Percentiles rank a stretch among this genome's conserved stretches.
phyloP scores from a whole-genome alignment of 768 basidiomycete genomes.

The Phaffia australis region DNA sequence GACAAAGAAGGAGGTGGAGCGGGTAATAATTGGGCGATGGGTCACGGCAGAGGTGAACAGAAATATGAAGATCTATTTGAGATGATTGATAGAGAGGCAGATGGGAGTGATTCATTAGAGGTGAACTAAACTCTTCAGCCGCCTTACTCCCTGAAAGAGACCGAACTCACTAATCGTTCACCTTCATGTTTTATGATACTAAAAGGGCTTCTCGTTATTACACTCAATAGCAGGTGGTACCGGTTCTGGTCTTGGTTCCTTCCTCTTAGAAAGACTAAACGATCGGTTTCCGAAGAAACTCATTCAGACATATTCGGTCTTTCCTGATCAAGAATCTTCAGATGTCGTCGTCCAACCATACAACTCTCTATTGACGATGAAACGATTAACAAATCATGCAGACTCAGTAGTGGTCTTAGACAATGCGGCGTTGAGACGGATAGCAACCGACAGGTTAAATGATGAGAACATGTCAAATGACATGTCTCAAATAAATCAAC shows the following conservation, averaged over 20 bases:
- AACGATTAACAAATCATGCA: constrained; percentile 87
- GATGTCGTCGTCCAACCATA: constrained; percentile 99
- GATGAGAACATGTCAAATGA: constrained; percentile 56
- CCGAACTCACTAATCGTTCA: not conserved
- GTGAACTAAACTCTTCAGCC: constrained; percentile 41
- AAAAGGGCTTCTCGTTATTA: constrained; percentile 93
- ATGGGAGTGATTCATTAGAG: constrained; percentile 93
- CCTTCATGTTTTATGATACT: not conserved
- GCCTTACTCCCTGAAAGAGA: too few relatives aligned
- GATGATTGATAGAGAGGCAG: constrained; percentile 96
- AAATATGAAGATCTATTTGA: constrained; percentile 96
- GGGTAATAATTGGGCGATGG: constrained; percentile 98
- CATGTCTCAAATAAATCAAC: constrained; percentile 85
- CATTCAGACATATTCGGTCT: constrained; percentile 97
- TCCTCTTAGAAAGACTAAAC: constrained; percentile 85
- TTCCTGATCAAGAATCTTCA: constrained; percentile 63
- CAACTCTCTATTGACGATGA: constrained; percentile 85
- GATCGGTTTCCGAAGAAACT: constrained; percentile 98
- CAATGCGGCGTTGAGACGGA: constrained; percentile 83
- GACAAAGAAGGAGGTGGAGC: constrained; percentile 98
- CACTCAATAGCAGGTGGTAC: constrained; percentile 99
- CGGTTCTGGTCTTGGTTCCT: constrained; percentile 96
- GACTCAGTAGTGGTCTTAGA: constrained; percentile 96
- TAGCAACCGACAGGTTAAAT: constrained; percentile 84
- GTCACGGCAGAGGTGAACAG: constrained; percentile 77